Base-by-base conservation (phyloP, 139 green algal genomes). In the Picochlorum sp. region DNA sequence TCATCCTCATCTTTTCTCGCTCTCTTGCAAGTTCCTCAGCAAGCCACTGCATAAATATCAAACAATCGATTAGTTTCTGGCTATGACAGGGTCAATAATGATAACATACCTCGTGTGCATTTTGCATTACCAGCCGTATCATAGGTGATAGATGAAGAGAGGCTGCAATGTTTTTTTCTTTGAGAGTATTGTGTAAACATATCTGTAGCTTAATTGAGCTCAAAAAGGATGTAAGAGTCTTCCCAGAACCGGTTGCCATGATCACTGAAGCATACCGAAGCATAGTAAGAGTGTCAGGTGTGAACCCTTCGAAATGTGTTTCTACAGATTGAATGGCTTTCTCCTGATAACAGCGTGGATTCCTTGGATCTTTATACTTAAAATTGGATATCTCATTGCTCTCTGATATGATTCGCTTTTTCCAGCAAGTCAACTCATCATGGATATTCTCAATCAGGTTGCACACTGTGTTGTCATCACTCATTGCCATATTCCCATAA, bases 121-220 rank as follows among this genome's bases (percentile, higher is more conserved):
- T 34, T 28, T 59, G 51, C 20, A 59, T 38, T 9, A 59, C 51
- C 23, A 59, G 23, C 13, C 51, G n/a, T 18, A 59, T 59, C 51
- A 59, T 59, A 14, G 51, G 51, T 6, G 51, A 59, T 18, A 59
- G 7, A 59, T 59, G 51, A 15, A 59, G 51, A 59, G 51, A 59
- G 13, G 51, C 21, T 54, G 16, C n/a, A 20, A 20, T 20, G 15
- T 54, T 54, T 54, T 54, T 0, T 14, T 41, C 34, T 11, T 41
- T 11, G 7, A 41, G 9, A 11, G 8, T 41, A 9, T 41, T 41
- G 9, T 41, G 34, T 41, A 41, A 41, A 14, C 7, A 16, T 21
- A 10, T 59, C 11, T 34, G 21, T 21, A 30, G 11, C 21, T 34
- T 16, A 14, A 9, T 31, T 30, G 51, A 13, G n/a, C 21, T 34